Evolutionary conservation across 331 rosid genomes (phyloP).

Genomic region (Saraca asoca): DNA sequence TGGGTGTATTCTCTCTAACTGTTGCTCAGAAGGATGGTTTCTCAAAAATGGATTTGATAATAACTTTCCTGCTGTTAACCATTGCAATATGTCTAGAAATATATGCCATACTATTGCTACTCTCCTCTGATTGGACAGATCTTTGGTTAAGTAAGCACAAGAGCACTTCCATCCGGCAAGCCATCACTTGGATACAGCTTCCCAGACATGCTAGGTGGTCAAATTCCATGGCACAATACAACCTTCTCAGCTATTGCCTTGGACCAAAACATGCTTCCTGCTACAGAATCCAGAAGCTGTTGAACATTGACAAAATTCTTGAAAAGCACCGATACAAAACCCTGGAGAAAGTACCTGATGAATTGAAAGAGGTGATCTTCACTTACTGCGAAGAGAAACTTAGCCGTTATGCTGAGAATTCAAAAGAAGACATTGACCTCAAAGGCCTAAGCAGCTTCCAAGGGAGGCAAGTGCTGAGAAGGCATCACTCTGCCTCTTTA

Average conservation of each 20-base stretch:
- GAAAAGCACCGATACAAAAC: background rate
- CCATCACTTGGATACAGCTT: background rate
- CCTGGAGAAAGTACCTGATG: background rate
- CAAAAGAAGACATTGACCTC: background rate
- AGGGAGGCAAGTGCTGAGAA: background rate
- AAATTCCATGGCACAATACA: background rate
- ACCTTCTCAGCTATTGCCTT: background rate
- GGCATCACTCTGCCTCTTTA: background rate
- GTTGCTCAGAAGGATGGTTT: background rate
- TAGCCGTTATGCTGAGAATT: no score
- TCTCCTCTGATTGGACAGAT: conserved; percentile 31
- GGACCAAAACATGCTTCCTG: background rate
- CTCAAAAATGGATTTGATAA: background rate
- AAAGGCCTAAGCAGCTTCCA: background rate
- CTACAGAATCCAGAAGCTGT: background rate
- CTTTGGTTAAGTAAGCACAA: conserved; percentile 10
- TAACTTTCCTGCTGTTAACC: background rate
- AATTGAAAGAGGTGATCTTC: background rate
- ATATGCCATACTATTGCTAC: background rate
- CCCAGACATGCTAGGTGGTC: background rate
- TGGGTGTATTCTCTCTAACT: background rate
- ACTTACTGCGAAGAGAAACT: no score
- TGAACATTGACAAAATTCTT: background rate
- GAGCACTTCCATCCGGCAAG: background rate
- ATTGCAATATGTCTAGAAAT: conserved; percentile 5